Percentiles rank a stretch among this genome's conserved stretches.
Conservation (phyloP, 768 basidiomycete genomes). For the Kondoa subrosea region DNA sequence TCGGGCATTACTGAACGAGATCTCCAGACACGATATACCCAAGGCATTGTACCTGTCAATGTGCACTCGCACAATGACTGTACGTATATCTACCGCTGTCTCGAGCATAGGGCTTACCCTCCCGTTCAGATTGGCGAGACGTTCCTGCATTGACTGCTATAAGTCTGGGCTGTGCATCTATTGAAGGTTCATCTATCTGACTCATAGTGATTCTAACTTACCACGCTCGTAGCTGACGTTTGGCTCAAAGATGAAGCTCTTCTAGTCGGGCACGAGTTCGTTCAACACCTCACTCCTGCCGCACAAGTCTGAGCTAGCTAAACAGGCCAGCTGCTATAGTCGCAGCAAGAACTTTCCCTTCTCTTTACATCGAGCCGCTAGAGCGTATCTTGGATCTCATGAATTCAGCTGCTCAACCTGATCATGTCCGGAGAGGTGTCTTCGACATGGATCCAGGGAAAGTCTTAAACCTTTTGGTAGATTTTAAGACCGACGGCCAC, state of each 20-base stretch:
- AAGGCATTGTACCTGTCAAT: not conserved
- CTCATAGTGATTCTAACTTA: slow-evolving; percentile 7
- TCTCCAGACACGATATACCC: not conserved
- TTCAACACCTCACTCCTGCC: not conserved
- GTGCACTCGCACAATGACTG: slow-evolving; percentile 21
- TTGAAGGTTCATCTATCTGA: slow-evolving; percentile 15
- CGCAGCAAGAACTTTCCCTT: not conserved
- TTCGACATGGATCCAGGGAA: slow-evolving; percentile 9
- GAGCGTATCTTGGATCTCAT: slow-evolving; percentile 7
- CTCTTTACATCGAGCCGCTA: slow-evolving; percentile 18
- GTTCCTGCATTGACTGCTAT: slow-evolving; percentile 14
- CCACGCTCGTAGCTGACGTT: not conserved
- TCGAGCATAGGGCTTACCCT: not conserved
- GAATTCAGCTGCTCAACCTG: slow-evolving; percentile 3
- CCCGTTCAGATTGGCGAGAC: slow-evolving; percentile 12
- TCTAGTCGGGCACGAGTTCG: not conserved
- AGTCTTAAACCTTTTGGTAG: slow-evolving; percentile 14
- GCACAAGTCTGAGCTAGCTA: not conserved
- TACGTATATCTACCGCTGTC: not conserved
- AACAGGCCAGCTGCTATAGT: slow-evolving; percentile 6
- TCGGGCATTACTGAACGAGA: too few species aligned
- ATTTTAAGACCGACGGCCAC: slow-evolving; percentile 14
- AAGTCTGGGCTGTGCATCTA: slow-evolving; percentile 10
- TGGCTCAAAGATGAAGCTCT: not conserved
- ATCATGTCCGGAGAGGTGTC: slow-evolving; percentile 5